phyloP scores from a whole-genome alignment of 1,139 yeast species.

The Williopsis jadinii region DNA sequence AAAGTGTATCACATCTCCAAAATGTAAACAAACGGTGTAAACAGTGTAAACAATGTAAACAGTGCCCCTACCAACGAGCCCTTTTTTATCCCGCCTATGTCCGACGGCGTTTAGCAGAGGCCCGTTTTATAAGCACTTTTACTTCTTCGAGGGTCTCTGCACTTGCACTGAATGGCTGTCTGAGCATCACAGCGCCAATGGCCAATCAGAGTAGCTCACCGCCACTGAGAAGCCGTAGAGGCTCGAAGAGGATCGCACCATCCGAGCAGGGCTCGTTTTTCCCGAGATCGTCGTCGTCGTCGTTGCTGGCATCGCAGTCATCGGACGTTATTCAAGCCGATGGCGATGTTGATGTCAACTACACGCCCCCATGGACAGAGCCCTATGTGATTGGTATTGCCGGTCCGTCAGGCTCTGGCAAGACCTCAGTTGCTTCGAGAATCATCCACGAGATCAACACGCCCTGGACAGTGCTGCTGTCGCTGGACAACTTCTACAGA shows the following conservation, averaged over 20 bases:
- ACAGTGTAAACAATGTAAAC: too few species aligned
- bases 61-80: too few species aligned
- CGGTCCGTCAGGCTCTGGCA: conserved; percentile 93
- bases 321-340: background rate
- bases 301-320: background rate
- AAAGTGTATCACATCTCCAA: too few species aligned
- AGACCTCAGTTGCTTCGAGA: conserved; percentile 83
- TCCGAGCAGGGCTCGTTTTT: conserved; percentile 1
- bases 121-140: background rate
- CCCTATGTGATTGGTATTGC: conserved; percentile 95
- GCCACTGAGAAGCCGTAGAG: background rate
- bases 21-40: too few species aligned
- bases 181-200: background rate
- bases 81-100: background rate
- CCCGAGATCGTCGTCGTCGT: background rate
- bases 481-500: conserved; percentile 85
- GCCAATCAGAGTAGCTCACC: background rate
- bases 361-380: conserved; percentile 92
- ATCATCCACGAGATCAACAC: conserved; percentile 75
- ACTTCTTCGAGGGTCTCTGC: background rate
- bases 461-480: conserved; percentile 93
- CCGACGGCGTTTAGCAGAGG: background rate
- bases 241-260: conserved; percentile 1
- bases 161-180: background rate
- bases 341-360: conserved; percentile 19